Evolutionary conservation across 768 basidiomycete genomes (phyloP).

Genomic region (Xerocomellus dryophilus): DNA sequence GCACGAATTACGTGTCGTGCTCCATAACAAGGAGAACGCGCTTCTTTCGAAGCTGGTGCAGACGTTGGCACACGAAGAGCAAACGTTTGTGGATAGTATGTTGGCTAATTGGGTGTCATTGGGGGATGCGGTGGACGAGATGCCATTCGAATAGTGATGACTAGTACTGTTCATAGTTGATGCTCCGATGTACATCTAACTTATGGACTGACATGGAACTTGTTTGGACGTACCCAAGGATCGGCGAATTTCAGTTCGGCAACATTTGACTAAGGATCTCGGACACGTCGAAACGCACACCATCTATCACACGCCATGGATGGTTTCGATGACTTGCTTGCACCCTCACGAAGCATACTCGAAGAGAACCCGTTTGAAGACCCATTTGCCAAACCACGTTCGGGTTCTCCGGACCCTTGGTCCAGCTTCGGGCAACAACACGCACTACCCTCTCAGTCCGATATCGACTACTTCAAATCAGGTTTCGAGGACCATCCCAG

Average conservation of each 20-base stretch:
- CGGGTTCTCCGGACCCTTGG: conserved; percentile 76
- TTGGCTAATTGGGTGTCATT: conserved; percentile 74
- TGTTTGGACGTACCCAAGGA: conserved; percentile 4
- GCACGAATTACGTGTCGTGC: conserved; percentile 90
- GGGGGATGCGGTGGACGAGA: conserved; percentile 63
- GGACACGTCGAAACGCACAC: neutral
- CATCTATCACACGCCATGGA: conserved; percentile 47
- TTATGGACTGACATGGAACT: conserved; percentile 4
- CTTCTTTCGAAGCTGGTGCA: conserved; percentile 73
- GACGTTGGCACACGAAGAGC: conserved; percentile 71
- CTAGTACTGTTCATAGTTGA: neutral
- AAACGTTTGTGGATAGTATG: conserved; percentile 60
- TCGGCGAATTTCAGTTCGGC: neutral
- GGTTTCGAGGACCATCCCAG: conserved; percentile 27
- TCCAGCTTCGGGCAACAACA: conserved; percentile 48
- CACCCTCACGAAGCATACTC: conserved; percentile 55
- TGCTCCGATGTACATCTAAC: conserved; percentile 10
- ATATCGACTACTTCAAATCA: conserved; percentile 29
- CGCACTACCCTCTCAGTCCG: conserved; percentile 16
- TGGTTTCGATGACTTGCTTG: conserved; percentile 73
- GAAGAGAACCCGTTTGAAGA: conserved; percentile 77
- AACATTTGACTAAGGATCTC: neutral
- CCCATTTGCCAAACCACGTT: conserved; percentile 61
- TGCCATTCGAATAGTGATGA: conserved; percentile 75
- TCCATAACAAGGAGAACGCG: conserved; percentile 88